A percentile compares a stretch with the other conserved stretches of the same genome.
Conservation (phyloP, 345 rosid genomes). For the Kandelia obovata region DNA sequence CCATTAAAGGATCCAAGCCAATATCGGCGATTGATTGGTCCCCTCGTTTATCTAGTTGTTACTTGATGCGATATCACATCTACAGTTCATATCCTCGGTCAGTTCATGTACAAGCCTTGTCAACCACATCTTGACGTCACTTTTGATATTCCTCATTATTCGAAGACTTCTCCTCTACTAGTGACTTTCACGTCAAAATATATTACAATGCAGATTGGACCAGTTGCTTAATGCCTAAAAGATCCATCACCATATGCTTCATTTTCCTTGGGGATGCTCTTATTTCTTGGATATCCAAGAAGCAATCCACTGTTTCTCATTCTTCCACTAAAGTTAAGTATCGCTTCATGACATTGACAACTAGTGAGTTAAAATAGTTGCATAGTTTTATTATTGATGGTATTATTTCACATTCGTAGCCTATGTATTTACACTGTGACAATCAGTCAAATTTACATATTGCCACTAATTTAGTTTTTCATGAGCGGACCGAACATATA, state of each 20-base stretch:
- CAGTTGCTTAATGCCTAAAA: too few species aligned
- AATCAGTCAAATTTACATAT: neutral
- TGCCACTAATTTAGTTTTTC: neutral
- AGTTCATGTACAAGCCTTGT: neutral
- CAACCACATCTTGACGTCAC: neutral
- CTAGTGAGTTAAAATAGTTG: too few species aligned
- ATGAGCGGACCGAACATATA: neutral
- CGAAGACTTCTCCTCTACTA: neutral
- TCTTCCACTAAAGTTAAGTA: too few species aligned
- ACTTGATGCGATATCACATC: neutral
- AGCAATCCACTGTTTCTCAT: too few species aligned
- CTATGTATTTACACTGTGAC: too few species aligned
- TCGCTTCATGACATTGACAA: too few species aligned
- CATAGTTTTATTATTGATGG: too few species aligned
- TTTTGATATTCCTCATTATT: neutral
- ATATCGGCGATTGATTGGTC: neutral
- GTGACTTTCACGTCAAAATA: neutral
- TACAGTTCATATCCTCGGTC: neutral
- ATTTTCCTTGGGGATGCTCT: too few species aligned
- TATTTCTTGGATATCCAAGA: too few species aligned
- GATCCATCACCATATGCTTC: too few species aligned
- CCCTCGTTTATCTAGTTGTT: neutral
- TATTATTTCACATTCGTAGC: neutral
- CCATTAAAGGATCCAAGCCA: neutral
- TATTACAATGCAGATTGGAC: neutral